Base-by-base conservation (phyloP, 2,329 filamentous ascomycete species). In the Rhynchosporium graminicola region DNA sequence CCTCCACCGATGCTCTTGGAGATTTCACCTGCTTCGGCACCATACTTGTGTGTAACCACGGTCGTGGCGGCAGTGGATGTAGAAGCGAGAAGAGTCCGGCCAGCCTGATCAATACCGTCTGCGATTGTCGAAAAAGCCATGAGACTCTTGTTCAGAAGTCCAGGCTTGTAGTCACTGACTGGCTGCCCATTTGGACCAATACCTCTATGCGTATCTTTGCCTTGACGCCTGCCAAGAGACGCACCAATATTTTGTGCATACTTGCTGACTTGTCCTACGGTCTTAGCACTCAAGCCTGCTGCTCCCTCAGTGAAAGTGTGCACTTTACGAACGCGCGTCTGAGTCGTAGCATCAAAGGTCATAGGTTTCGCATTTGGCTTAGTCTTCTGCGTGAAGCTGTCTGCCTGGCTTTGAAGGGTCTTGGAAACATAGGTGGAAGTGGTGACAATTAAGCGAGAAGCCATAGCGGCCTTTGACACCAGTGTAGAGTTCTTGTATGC, bases 51-150 rank as follows among this genome's bases (percentile, higher is more conserved):
- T n/a, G 87, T 84, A 3, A 98, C 91, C 57, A 97, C 88, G 0
- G 88, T 91, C 42, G 87, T 92, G 29, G 94, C 89, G n/a, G 94
- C 92, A 1, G 83, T 82, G 3, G 91, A 89, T 2, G 89, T 86
- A 9, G 88, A 87, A 4, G 83, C 85, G 36, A 99, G 81, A 36
- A 99, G 79, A 65, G 86, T 90, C 59, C 89, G 88, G 1, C 92
- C 90, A 1, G 91, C 90, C 69, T 96, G 89, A 69, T 97, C 93
- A 63, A 98, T 90, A 43, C 95, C 95, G 72, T 99, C 95, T 29
- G 92, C 91, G 50, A 99, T 86, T 0, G 95, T 99, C 45, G 90
- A 92, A 76, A 98, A 98, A 0, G 95, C 95, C 80, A 99, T 98
- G 79, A 99, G 80, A 66, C 88, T 92, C 82, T 97, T 97, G 79